phyloP scores from a whole-genome alignment of 257 asterid genomes.

The Gentiana dahurica region DNA sequence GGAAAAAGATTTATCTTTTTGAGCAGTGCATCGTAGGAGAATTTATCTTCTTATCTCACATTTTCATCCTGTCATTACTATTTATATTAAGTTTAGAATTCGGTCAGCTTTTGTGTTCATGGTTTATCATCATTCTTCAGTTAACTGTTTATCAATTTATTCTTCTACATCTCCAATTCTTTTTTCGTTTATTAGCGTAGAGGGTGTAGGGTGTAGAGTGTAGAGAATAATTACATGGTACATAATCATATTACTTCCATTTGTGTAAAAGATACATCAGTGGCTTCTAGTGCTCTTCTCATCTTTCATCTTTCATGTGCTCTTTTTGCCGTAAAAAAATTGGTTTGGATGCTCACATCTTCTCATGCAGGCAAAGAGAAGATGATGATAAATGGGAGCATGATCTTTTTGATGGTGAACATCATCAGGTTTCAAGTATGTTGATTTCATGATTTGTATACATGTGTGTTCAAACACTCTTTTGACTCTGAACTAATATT shows the following conservation, averaged over 20 bases:
- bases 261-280: not conserved
- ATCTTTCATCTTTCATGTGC: not conserved
- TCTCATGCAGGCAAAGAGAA: slow-evolving; percentile 64
- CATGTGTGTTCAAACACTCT: slow-evolving; percentile 1
- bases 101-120: too few relatives aligned
- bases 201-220: not conserved
- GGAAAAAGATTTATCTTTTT: too few relatives aligned
- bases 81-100: too few relatives aligned
- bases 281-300: not conserved
- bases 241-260: not conserved
- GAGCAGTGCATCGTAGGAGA: too few relatives aligned
- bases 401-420: slow-evolving; percentile 50
- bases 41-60: too few relatives aligned
- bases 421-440: slow-evolving; percentile 46
- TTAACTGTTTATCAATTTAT: too few relatives aligned
- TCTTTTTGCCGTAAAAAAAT: slow-evolving; percentile 13
- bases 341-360: slow-evolving; percentile 15
- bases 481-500: slow-evolving; percentile 7
- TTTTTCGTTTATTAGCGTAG: not conserved
- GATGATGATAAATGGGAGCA: slow-evolving; percentile 91
- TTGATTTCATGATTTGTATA: not conserved
- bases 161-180: not conserved
- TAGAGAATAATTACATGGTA: not conserved
- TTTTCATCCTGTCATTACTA: too few relatives aligned
- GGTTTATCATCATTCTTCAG: too few relatives aligned